Evolutionary conservation across 768 basidiomycete genomes (phyloP).

Genomic region (Naganishia friedmannii): DNA sequence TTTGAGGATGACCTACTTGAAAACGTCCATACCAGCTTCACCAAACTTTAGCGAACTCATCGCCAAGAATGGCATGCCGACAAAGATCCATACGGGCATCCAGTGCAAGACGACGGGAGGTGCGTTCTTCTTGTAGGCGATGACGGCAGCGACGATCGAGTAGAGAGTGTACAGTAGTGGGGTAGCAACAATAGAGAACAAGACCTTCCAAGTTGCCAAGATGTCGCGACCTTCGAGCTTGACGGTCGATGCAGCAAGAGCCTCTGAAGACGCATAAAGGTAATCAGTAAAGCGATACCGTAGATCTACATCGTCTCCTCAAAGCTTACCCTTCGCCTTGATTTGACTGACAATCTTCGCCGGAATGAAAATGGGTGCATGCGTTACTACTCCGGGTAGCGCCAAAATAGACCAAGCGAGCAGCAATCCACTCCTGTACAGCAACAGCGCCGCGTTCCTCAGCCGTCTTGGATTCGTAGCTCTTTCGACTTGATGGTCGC

Average conservation of each 20-base stretch:
- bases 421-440: slow-evolving; percentile 76
- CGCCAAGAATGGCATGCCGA: slow-evolving; percentile 78
- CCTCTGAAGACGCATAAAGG: slow-evolving; percentile 62
- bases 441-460: slow-evolving; percentile 75
- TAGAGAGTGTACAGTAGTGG: slow-evolving; percentile 82
- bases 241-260: slow-evolving; percentile 88
- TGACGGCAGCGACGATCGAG: slow-evolving; percentile 69
- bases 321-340: slow-evolving; percentile 74
- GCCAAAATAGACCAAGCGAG: slow-evolving; percentile 77
- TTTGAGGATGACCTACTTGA: slow-evolving; percentile 66
- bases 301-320: not conserved
- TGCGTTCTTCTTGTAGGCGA: slow-evolving; percentile 67
- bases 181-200: slow-evolving; percentile 85
- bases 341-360: slow-evolving; percentile 80
- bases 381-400: slow-evolving; percentile 83
- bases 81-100: slow-evolving; percentile 74
- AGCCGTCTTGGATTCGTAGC: slow-evolving; percentile 77
- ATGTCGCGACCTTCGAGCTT: slow-evolving; percentile 96
- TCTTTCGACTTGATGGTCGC: slow-evolving; percentile 91
- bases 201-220: slow-evolving; percentile 94
- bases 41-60: slow-evolving; percentile 94
- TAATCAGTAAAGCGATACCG: not conserved
- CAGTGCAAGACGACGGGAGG: slow-evolving; percentile 65
- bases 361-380: slow-evolving; percentile 87
- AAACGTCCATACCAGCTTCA: slow-evolving; percentile 93